Evolutionary conservation across 2,329 filamentous ascomycete genomes (phyloP).

Genomic region (Fusarium sp.): DNA sequence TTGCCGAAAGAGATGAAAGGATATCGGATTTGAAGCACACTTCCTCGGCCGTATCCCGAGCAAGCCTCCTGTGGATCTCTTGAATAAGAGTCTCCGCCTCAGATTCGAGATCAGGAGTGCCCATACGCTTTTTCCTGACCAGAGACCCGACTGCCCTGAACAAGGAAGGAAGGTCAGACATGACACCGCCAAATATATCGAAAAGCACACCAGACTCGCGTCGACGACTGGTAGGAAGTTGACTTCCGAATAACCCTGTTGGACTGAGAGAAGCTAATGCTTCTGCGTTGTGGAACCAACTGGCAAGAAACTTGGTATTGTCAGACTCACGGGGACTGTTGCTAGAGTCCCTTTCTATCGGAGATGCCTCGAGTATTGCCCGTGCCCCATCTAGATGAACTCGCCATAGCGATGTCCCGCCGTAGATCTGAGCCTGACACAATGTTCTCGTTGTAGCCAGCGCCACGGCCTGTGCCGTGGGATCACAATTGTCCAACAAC

Average conservation of each 20-base stretch:
- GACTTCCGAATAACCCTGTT: not conserved
- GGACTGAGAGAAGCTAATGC: constrained; percentile 32
- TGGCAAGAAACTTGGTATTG: constrained; percentile 13
- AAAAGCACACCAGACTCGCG: not conserved
- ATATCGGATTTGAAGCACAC: not conserved
- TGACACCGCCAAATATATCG: constrained; percentile 30
- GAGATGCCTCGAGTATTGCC: constrained; percentile 14
- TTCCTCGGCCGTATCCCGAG: constrained; percentile 11
- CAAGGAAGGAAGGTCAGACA: constrained; percentile 32
- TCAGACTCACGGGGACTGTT: not conserved
- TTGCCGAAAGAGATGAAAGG: constrained; percentile 3
- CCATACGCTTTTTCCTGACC: not conserved
- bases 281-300: constrained; percentile 40
- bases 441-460: constrained; percentile 32
- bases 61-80: constrained; percentile 13
- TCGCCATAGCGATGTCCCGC: constrained; percentile 27
- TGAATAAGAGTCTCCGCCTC: not conserved
- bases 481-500: not conserved
- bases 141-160: constrained; percentile 27
- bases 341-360: fast-evolving
- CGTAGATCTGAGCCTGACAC: constrained; percentile 36
- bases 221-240: not conserved
- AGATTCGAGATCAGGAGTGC: not conserved
- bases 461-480: constrained; percentile 12
- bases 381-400: constrained; percentile 31